A percentile compares a stretch with the other conserved stretches of the same genome.
Evolutionary conservation across 192 early-diverging fungal genomes (phyloP).

Genomic region (Kappamyces sp.): DNA sequence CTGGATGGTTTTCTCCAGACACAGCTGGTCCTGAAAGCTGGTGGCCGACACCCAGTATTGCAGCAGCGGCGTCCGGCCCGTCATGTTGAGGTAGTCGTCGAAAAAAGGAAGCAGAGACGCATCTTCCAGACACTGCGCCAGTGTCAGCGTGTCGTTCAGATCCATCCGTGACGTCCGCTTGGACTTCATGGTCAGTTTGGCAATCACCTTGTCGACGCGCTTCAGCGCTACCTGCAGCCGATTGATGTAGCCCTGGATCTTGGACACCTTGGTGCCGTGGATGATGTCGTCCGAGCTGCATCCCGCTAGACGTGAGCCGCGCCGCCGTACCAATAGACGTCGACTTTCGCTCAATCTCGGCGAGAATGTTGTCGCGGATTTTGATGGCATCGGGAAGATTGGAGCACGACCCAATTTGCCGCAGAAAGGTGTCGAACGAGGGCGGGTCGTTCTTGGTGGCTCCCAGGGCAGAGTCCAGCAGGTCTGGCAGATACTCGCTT

Average conservation of each 20-base stretch:
- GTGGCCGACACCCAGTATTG: constrained; percentile 70
- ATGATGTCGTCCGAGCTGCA: constrained; percentile 68
- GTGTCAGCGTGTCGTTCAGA: constrained; percentile 9
- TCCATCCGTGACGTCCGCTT: constrained; percentile 30
- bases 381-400: constrained; percentile 55
- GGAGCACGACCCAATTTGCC: constrained; percentile 61
- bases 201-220: constrained; percentile 67
- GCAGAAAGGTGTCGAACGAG: constrained; percentile 72
- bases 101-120: constrained; percentile 64
- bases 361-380: constrained; percentile 64
- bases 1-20: background rate
- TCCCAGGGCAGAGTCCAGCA: constrained; percentile 1
- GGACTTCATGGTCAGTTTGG: constrained; percentile 15
- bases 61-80: constrained; percentile 53
- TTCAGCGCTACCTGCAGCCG: constrained; percentile 66
- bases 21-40: constrained; percentile 13
- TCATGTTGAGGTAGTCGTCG: constrained; percentile 74
- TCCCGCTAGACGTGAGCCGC: constrained; percentile 37
- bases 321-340: background rate
- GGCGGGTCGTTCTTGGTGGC: constrained; percentile 10
- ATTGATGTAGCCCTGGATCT: constrained; percentile 69
- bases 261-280: constrained; percentile 70
- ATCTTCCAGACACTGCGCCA: constrained; percentile 61
- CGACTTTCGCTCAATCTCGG: constrained; percentile 66
- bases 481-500: background rate